Conservation (phyloP, 805 yeast species). For the Candida bentonensis region DNA sequence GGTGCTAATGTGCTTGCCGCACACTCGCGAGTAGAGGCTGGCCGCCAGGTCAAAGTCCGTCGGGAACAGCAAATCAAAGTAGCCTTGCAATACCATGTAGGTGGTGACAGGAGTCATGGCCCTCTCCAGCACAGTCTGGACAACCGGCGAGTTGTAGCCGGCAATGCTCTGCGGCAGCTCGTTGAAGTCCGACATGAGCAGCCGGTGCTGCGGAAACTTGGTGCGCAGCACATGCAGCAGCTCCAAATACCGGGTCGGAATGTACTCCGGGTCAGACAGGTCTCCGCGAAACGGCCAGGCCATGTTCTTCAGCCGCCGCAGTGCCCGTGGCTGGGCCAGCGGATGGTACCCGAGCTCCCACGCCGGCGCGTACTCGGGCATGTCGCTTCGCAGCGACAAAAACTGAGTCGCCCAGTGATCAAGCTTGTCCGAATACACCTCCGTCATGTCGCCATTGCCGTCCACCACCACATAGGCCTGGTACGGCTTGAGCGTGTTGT, state of each 20-base stretch:
- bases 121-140: constrained; percentile 58
- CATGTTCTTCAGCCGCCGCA: constrained; percentile 32
- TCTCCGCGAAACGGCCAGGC: constrained; percentile 54
- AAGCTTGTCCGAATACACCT: constrained; percentile 50
- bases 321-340: constrained; percentile 32
- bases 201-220: constrained; percentile 61
- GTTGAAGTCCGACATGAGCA: constrained; percentile 61
- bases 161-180: constrained; percentile 24
- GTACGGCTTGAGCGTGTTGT: constrained; percentile 46
- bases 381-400: constrained; percentile 36
- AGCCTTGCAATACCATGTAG: constrained; percentile 76
- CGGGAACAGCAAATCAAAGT: constrained; percentile 76
- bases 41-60: constrained; percentile 55
- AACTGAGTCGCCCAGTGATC: constrained; percentile 38
- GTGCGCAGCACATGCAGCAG: constrained; percentile 48
- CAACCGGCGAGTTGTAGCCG: constrained; percentile 66
- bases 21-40: constrained; percentile 47
- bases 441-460: constrained; percentile 59
- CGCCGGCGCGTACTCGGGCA: constrained; percentile 15
- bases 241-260: constrained; percentile 64
- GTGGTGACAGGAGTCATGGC: constrained; percentile 56
- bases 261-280: constrained; percentile 58
- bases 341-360: constrained; percentile 40
- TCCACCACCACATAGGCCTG: constrained; percentile 72
- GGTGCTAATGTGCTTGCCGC: constrained; percentile 43